Conservation (phyloP, 345 rosid genomes). For the Rhodomyrtus tomentosa region DNA sequence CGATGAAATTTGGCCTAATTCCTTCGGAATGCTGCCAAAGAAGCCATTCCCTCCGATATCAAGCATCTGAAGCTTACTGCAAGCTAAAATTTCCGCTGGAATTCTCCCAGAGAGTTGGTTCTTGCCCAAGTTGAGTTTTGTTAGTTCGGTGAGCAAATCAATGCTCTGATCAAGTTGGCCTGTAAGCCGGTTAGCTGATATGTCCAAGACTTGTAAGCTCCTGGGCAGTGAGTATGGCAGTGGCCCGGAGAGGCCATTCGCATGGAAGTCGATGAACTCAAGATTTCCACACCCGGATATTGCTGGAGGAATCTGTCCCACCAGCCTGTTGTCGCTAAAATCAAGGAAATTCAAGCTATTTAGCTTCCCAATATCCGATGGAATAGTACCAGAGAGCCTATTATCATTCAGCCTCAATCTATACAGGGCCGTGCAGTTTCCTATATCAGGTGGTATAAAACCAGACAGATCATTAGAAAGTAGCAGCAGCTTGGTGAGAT, state of each 20-base stretch:
- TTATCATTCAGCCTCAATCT: constrained; percentile 62
- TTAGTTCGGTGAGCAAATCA: constrained; percentile 52
- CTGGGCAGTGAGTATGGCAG: constrained; percentile 56
- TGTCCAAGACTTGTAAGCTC: constrained; percentile 54
- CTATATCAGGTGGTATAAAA: constrained; percentile 67
- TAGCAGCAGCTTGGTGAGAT: constrained; percentile 74
- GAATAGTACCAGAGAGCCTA: constrained; percentile 61
- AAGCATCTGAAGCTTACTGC: constrained; percentile 64
- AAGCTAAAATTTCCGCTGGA: constrained; percentile 58
- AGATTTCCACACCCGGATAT: constrained; percentile 49
- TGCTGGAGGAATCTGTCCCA: constrained; percentile 54
- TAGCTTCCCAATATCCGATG: constrained; percentile 59
- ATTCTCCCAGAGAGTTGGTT: constrained; percentile 60
- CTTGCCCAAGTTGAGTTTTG: constrained; percentile 63
- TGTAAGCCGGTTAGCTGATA: constrained; percentile 63
- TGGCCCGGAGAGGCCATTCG: constrained; percentile 62
- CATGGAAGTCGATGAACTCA: constrained; percentile 69
- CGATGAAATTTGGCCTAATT: constrained; percentile 56
- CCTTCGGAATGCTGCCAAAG: constrained; percentile 74
- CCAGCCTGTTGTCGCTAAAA: constrained; percentile 50
- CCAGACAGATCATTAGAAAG: constrained; percentile 76
- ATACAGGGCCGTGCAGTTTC: constrained; percentile 61
- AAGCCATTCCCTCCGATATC: constrained; percentile 61
- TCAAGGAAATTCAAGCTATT: constrained; percentile 67
- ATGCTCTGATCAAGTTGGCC: constrained; percentile 50